phyloP scores from a whole-genome alignment of 1,284 basidiomycete genomes.

The Trichosporon ovoides region DNA sequence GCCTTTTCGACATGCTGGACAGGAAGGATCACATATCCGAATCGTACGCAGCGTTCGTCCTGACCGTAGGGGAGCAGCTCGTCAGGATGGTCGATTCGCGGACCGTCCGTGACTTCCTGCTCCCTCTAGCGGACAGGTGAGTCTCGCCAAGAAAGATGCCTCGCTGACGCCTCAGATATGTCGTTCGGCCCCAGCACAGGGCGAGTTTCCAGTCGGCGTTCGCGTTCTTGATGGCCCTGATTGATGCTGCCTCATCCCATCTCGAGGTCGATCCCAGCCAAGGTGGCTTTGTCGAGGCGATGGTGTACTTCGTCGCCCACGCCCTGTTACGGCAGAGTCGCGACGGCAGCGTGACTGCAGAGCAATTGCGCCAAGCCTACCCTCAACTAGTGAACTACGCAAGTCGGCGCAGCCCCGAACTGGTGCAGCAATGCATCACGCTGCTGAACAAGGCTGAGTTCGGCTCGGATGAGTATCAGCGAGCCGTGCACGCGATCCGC shows the following conservation, averaged over 20 bases:
- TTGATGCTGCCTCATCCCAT: slow-evolving; percentile 19
- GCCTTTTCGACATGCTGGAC: slow-evolving; percentile 7
- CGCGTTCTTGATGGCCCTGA: slow-evolving; percentile 28
- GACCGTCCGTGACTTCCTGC: slow-evolving; percentile 18
- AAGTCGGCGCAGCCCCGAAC: slow-evolving; percentile 11
- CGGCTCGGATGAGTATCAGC: slow-evolving; percentile 12
- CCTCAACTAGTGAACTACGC: slow-evolving; percentile 24
- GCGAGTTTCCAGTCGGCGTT: slow-evolving; percentile 37
- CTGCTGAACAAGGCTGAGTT: slow-evolving; percentile 10
- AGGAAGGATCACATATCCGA: slow-evolving; percentile 2
- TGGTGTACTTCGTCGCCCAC: slow-evolving; percentile 24
- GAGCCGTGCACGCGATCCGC: slow-evolving; percentile 17
- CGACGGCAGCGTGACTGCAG: slow-evolving; percentile 22
- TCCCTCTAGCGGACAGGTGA: slow-evolving; percentile 28
- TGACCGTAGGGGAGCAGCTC: slow-evolving; percentile 31
- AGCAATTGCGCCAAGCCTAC: slow-evolving; percentile 32
- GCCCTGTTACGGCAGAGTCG: slow-evolving; percentile 26
- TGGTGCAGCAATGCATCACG: slow-evolving; percentile 12
- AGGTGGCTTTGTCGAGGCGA: slow-evolving; percentile 24
- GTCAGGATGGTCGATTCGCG: slow-evolving; percentile 23
- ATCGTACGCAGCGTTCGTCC: slow-evolving; percentile 22
- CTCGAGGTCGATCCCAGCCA: slow-evolving; percentile 15
- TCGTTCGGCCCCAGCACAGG: slow-evolving; percentile 20
- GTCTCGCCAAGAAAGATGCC: neutral
- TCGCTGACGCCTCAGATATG: slow-evolving; percentile 24